Conservation (phyloP, 345 rosid genomes). For the Eucalyptus regnans region DNA sequence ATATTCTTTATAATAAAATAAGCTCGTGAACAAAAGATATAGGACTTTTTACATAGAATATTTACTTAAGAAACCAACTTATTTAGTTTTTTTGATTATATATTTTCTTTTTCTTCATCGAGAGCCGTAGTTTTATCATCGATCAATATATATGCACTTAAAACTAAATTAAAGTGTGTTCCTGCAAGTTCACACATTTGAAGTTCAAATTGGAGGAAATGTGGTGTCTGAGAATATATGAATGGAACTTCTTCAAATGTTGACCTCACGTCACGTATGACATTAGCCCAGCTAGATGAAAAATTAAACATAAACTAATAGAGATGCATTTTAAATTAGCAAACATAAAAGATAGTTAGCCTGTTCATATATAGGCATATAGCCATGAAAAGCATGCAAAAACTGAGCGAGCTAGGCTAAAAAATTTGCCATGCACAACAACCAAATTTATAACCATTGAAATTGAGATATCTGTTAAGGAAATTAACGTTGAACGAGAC, state of each 20-base stretch:
- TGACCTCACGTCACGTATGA: neutral
- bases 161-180: neutral
- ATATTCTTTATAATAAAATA: neutral
- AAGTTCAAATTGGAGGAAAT: neutral
- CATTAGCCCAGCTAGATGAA: neutral
- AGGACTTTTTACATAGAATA: neutral
- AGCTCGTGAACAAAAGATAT: neutral
- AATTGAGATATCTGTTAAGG: accelerated
- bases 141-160: neutral
- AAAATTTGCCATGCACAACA: neutral
- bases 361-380: neutral
- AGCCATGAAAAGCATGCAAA: neutral
- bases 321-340: neutral
- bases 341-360: neutral
- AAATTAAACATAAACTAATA: neutral
- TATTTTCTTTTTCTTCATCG: neutral
- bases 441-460: neutral
- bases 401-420: neutral
- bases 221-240: neutral
- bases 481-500: neutral
- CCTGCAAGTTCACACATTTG: neutral
- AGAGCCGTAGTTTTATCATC: neutral
- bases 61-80: neutral
- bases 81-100: neutral
- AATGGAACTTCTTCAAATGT: neutral